A percentile compares a stretch with the other conserved stretches of the same genome.
Conservation (phyloP, 1,284 basidiomycete genomes). For the Trametes hirsuta region DNA sequence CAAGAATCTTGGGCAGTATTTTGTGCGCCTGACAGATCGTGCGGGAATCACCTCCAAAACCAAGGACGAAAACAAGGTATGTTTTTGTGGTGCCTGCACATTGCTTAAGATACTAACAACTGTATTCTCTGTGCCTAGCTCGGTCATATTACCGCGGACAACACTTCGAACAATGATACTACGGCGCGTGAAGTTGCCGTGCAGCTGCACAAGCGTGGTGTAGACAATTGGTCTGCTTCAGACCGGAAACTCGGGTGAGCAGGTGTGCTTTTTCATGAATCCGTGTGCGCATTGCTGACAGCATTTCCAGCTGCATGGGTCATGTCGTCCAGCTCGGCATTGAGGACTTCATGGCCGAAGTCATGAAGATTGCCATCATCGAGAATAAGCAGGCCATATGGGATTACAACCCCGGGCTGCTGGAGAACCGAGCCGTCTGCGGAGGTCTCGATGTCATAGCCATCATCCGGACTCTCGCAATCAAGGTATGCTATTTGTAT, state of each 20-base stretch:
- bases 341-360: no score
- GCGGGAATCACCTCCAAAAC: constrained; percentile 30
- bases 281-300: neutral
- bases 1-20: constrained; percentile 31
- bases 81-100: neutral
- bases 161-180: neutral
- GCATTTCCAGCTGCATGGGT: neutral
- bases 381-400: constrained; percentile 6
- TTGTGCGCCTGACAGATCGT: constrained; percentile 27
- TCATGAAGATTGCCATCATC: no score
- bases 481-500: constrained; percentile 3
- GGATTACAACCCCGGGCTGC: neutral
- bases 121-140: neutral
- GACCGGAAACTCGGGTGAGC: neutral
- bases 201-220: neutral
- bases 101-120: no score
- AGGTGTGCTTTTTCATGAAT: no score
- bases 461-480: neutral
- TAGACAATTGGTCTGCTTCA: neutral
- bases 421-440: neutral
- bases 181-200: neutral
- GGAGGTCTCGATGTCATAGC: constrained; percentile 6
- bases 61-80: constrained; percentile 26
- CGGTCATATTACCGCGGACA: neutral
- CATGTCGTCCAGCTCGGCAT: constrained; percentile 5